Percentiles rank a stretch among this genome's conserved stretches.
phyloP scores from a whole-genome alignment of 2,329 filamentous ascomycete genomes.

The Penicillium sp. region DNA sequence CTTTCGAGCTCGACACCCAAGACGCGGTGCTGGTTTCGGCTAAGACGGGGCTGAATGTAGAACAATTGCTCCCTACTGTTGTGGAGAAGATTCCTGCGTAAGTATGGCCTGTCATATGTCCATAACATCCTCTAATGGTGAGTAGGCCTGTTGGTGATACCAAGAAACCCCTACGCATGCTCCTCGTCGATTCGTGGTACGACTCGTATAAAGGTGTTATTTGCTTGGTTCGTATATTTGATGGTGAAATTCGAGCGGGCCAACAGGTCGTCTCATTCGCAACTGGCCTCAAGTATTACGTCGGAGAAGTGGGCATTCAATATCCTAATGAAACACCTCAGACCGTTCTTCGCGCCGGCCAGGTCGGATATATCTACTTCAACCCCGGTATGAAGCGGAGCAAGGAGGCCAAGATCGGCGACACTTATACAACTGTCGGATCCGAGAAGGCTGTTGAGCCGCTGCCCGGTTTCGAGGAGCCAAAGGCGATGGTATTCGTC shows the following conservation, averaged over 20 bases:
- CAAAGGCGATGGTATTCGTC: constrained; percentile 98
- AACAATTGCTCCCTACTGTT: constrained; percentile 79
- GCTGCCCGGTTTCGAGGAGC: constrained; percentile 92
- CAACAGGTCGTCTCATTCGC: constrained; percentile 87
- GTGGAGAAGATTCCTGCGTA: constrained; percentile 79
- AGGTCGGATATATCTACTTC: constrained; percentile 96
- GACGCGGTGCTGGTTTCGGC: constrained; percentile 82
- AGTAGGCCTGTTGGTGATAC: constrained; percentile 71
- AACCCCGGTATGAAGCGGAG: constrained; percentile 98
- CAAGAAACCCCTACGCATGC: constrained; percentile 74
- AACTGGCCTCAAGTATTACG: constrained; percentile 85
- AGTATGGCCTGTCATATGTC: constrained; percentile 26
- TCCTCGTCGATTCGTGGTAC: constrained; percentile 98
- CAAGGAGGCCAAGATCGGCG: constrained; percentile 92
- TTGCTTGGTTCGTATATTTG: constrained; percentile 86
- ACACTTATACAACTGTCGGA: constrained; percentile 87
- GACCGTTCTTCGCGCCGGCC: constrained; percentile 79
- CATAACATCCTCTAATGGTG: constrained; percentile 25
- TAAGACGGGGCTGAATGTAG: constrained; percentile 90
- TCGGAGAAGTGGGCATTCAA: constrained; percentile 97
- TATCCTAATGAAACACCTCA: constrained; percentile 87
- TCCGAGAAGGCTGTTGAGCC: constrained; percentile 76
- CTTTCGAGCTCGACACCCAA: constrained; percentile 84
- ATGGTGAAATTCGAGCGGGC: constrained; percentile 80
- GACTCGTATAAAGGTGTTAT: constrained; percentile 95